phyloP scores from a whole-genome alignment of 352 stramenopile genomes.

The Globisporangium cederbergense region DNA sequence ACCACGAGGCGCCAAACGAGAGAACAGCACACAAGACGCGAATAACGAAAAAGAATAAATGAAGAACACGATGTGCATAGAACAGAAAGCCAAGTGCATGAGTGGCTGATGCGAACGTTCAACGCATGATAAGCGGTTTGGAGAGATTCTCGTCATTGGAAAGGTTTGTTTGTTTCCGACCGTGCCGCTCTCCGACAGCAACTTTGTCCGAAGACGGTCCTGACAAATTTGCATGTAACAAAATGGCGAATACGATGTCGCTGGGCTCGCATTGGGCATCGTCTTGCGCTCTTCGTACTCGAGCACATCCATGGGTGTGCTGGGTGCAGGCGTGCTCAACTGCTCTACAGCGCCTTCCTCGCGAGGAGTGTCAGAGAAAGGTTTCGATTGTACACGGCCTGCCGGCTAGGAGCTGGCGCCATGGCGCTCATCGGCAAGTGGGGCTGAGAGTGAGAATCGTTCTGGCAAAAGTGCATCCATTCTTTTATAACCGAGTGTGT shows the following conservation, averaged over 20 bases:
- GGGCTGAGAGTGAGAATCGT: slow-evolving; percentile 22
- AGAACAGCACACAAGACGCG: neutral
- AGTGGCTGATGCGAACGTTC: too few species aligned
- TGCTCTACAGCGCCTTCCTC: slow-evolving; percentile 58
- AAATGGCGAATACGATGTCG: slow-evolving; percentile 39
- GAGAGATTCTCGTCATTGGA: too few species aligned
- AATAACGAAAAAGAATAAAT: neutral
- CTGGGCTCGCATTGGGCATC: slow-evolving; percentile 60
- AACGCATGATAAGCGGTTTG: too few species aligned
- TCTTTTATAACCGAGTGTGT: neutral
- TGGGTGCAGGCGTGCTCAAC: slow-evolving; percentile 57
- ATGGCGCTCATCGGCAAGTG: slow-evolving; percentile 76
- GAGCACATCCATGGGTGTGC: too few species aligned
- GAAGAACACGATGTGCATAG: neutral
- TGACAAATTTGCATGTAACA: too few species aligned
- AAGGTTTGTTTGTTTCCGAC: neutral
- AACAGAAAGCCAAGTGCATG: neutral
- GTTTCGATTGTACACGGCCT: slow-evolving; percentile 37
- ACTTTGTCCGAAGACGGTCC: slow-evolving; percentile 7
- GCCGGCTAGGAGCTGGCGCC: slow-evolving; percentile 48
- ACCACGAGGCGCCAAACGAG: neutral
- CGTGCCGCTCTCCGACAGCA: neutral
- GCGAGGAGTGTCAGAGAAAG: slow-evolving; percentile 26
- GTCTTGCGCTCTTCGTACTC: slow-evolving; percentile 41
- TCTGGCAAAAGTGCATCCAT: neutral